Evolutionary conservation across 2,329 filamentous ascomycete species (phyloP).

Genomic region (Colletotrichum chlorophyti): DNA sequence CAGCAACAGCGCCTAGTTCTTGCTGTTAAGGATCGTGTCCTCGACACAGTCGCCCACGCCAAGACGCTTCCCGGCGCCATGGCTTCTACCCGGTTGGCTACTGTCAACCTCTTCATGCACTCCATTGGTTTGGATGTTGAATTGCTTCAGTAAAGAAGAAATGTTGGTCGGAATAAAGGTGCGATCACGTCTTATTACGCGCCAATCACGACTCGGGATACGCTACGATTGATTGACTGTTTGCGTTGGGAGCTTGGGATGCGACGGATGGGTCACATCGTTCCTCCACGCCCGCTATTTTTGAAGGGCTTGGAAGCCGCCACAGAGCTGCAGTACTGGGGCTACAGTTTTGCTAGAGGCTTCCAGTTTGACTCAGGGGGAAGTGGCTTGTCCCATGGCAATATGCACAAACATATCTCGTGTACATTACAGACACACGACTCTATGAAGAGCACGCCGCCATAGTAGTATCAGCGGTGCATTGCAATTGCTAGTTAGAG

Average conservation of each 20-base stretch:
- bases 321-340: conserved; percentile 18
- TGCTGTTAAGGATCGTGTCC: conserved; percentile 96
- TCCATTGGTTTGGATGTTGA: conserved; percentile 99
- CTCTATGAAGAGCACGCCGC: conserved; percentile 8
- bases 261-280: background rate
- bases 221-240: conserved; percentile 8
- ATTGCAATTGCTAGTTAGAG: conserved; percentile 22
- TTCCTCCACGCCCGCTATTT: conserved; percentile 18
- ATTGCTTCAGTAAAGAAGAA: conserved; percentile 51
- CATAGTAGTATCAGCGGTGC: conserved; percentile 16
- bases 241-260: conserved; percentile 15
- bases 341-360: conserved; percentile 13
- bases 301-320: conserved; percentile 18
- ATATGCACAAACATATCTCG: conserved; percentile 29
- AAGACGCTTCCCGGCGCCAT: conserved; percentile 91
- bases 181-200: background rate
- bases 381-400: conserved; percentile 3
- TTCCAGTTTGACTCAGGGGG: conserved; percentile 6
- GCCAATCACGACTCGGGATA: background rate
- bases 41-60: conserved; percentile 88
- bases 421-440: conserved; percentile 23
- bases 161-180: background rate
- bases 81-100: conserved; percentile 81
- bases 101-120: conserved; percentile 98
- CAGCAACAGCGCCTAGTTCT: conserved; percentile 95